Base-by-base conservation (phyloP, 1,139 yeast species). In the Yamadazyma triangularis region DNA sequence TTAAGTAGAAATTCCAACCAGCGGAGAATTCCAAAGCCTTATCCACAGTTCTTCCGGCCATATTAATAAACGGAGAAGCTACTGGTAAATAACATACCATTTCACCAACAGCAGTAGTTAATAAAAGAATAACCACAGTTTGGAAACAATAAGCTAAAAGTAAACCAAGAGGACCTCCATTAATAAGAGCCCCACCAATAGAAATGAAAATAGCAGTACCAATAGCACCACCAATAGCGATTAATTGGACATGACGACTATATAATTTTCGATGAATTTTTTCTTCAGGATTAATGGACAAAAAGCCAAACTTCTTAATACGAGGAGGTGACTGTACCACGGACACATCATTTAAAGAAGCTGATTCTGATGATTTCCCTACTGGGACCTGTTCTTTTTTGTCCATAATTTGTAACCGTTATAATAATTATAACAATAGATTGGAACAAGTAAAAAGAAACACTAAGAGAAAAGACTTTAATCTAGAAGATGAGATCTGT, bases 31-130 rank as follows among this genome's bases (percentile, higher is more conserved):
- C 88, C 37, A 80, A 63, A 1, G 91, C 80, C 32, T 79, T 83
- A 56, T 72, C 77, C 23, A 70, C 70, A 33, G 62, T 68, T 31
- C 77, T 49, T 12, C 75, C 77, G 1, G 77, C 71, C 68, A 71
- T 64, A 28, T 63, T 60, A 38, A 70, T 58, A 40, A 71, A 72
- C 0, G 77, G 77, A 2, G 93, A 82, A 27, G 77, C 67, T 4
- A 82, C 69, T 0, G 94, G 94, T 41, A 79, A 56, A 45, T 77
- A 81, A 13, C 82, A 78, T 18, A 83, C 89, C 91, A 84, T 81
- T 50, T 84, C 93, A 0, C 87, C 91, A 3, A 81, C 76, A 2
- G 80, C 69, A 12, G 79, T 79, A 5, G 89, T 83, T 41, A 82
- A 71, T 46, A 56, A 50, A 38, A 77, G 66, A 27, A 83, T 60